phyloP scores from a whole-genome alignment of 1,284 basidiomycete species.

The Moniliophthora roreri region DNA sequence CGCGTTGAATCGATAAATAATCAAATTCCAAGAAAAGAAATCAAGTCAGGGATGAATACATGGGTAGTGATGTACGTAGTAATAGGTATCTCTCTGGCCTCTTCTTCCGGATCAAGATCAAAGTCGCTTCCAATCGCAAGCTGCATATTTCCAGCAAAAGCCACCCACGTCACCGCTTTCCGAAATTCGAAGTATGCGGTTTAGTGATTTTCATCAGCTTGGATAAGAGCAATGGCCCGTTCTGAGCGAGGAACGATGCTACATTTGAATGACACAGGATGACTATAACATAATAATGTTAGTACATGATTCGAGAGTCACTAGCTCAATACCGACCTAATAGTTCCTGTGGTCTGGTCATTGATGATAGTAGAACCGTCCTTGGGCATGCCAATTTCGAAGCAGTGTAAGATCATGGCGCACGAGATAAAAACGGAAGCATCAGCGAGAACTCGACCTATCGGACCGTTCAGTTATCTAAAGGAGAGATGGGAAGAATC shows the following conservation, averaged over 20 bases:
- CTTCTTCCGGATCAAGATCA: no score
- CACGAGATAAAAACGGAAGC: constrained; percentile 29
- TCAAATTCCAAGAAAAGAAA: no score
- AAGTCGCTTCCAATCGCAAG: no score
- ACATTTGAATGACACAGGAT: constrained; percentile 18
- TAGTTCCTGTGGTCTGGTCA: constrained; percentile 17
- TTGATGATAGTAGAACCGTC: constrained; percentile 18
- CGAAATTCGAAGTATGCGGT: no score
- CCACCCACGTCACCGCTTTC: no score
- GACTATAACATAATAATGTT: constrained; percentile 8
- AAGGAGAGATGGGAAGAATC: background rate
- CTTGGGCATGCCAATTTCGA: constrained; percentile 28
- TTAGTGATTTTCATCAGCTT: constrained; percentile 13
- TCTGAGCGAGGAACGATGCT: constrained; percentile 16
- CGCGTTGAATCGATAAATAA: no score
- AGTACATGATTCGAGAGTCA: background rate
- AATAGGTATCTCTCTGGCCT: no score
- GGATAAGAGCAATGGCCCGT: constrained; percentile 12
- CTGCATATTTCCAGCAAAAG: no score
- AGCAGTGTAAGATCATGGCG: constrained; percentile 30
- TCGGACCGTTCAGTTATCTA: background rate
- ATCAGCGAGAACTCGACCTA: constrained; percentile 28
- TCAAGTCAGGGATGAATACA: no score
- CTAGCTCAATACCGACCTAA: constrained; percentile 11
- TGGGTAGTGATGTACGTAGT: no score